Evolutionary conservation across 1,139 yeast genomes (phyloP), one percentile per base, ranked within the genome.

Genomic region (Kluyveromyces sp.): DNA sequence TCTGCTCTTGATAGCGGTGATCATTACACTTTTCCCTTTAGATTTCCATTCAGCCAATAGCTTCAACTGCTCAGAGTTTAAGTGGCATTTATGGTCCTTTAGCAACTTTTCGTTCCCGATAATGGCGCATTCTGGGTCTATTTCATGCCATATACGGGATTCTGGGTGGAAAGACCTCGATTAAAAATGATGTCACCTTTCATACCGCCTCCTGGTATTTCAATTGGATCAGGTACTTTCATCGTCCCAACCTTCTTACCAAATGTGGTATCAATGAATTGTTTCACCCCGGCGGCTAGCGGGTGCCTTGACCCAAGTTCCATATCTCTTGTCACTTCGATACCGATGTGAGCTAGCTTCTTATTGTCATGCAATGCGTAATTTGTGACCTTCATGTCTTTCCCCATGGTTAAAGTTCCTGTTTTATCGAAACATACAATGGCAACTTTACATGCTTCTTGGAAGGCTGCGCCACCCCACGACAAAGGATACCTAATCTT

Each of bases 401-500:
- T 86, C 26, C 78, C 80, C 48, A 66, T 67, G 0, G 94, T 84
- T 50, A 84, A 67, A 0, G 94, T 84, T 1, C 94, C 94, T 0
- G 94, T 84, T 55, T 84, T 84, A 64, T 84, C 94, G 63, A 84
- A 84, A 56, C 90, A 84, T 10, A 83, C 76, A 40, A 81, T 74
- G 48, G 78, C 76, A 33, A 81, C 69, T 31, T 69, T 70, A 1
- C 89, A 77, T 2, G 84, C 90, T 58, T 84, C 88, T 63, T 84
- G 90, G 59, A 84, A 83, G 1, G 92, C 89, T 45, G 79, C 81
- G 40, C 94, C 94, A 8, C 94, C 94, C 92, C 92, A 56, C 82
- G 75, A 2, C 85, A 89, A 42, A 84, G 68, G 42, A 84, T 80
- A n/a, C 94, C 94, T 59, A 79, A 70, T 35, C 76, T 71, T 1